Evolutionary conservation across 257 asterid species (phyloP), one percentile per base, ranked within the genome.

Genomic region (Nicotiana attenuata): DNA sequence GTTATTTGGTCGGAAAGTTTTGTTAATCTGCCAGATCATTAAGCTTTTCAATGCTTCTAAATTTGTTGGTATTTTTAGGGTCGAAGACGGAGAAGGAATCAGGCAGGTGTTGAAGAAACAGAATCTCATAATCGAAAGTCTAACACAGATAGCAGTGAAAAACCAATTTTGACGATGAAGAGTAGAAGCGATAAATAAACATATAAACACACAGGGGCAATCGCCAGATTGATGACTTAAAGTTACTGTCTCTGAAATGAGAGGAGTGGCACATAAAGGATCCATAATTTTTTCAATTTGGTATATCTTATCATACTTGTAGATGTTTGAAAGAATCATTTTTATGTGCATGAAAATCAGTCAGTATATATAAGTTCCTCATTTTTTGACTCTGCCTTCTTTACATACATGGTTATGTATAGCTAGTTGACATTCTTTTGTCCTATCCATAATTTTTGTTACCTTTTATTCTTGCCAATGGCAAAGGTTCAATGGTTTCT

Each of bases 51-150:
- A 57, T 45, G 26, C 57, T 24, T 24, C 41, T 64, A 56, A 52
- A 7, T 78, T 50, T 75, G 11, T 47, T 10, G 82, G 50, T 56
- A 53, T 66, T 16, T 53, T 55, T 87, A 92, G 95, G 91, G 92
- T 15, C 90, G 90, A 45, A 83, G 90, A 84, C 87, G 88, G 85
- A 86, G 76, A 77, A 91, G 80, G 83, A 87, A 80, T 81, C 87
- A 84, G 41, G 63, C 83, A 47, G 81, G 82, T 5, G 60, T 56
- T 77, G 28, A 8, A 29, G 83, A 78, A 61, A 65, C 31, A 10
- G 82, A 81, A 45, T 63, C 77, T 80, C 82, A 59, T 22, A 79
- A 50, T 82, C 75, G 77, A 66, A 89, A 80, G 26, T 78, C 76
- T 29, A 78, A 84, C 52, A 61, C 84, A 65, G 85, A 80, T 45